phyloP scores from a whole-genome alignment of 192 early-diverging fungal genomes.

The Coemansia sp. region DNA sequence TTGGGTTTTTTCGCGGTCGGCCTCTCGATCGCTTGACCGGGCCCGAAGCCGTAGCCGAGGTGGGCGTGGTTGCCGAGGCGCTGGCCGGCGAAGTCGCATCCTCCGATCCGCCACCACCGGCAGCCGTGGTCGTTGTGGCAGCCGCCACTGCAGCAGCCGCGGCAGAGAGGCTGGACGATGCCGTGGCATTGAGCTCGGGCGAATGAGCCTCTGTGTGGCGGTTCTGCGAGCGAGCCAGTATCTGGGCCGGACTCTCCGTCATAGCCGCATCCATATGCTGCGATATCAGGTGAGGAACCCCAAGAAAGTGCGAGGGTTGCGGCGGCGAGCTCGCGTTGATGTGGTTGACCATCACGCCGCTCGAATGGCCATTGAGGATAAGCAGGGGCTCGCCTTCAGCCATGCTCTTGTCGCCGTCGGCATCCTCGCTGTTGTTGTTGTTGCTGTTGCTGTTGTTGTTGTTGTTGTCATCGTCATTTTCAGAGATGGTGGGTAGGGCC shows the following conservation, averaged over 20 bases:
- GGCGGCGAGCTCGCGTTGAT: conserved; percentile 13
- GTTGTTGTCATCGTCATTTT: conserved; percentile 6
- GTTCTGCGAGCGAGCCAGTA: conserved; percentile 39
- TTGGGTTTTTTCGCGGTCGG: conserved; percentile 46
- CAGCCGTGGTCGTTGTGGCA: not conserved
- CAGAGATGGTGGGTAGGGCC: conserved; percentile 17
- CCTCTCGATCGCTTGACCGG: conserved; percentile 38
- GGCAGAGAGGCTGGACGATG: not conserved
- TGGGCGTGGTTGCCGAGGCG: not conserved
- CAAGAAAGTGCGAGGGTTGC: conserved; percentile 24
- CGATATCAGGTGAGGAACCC: conserved; percentile 5
- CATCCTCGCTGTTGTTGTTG: not conserved
- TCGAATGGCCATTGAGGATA: conserved; percentile 22
- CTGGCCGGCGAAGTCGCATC: not conserved
- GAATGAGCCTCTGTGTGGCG: conserved; percentile 20
- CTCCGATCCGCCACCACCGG: not conserved
- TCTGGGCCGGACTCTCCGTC: conserved; percentile 14
- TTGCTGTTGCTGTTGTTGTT: not conserved
- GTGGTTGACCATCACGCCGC: conserved; percentile 8
- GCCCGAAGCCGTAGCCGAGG: not conserved
- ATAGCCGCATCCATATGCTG: conserved; percentile 13
- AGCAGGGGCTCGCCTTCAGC: conserved; percentile 22
- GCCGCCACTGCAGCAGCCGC: conserved; percentile 2
- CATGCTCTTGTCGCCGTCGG: not conserved
- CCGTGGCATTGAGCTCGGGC: conserved; percentile 34